These are phyloP conservation scores for Pseudomassariella vexata DNA, from an alignment of 2,329 filamentous ascomycete species.

Conservation along the genomic window DNA sequence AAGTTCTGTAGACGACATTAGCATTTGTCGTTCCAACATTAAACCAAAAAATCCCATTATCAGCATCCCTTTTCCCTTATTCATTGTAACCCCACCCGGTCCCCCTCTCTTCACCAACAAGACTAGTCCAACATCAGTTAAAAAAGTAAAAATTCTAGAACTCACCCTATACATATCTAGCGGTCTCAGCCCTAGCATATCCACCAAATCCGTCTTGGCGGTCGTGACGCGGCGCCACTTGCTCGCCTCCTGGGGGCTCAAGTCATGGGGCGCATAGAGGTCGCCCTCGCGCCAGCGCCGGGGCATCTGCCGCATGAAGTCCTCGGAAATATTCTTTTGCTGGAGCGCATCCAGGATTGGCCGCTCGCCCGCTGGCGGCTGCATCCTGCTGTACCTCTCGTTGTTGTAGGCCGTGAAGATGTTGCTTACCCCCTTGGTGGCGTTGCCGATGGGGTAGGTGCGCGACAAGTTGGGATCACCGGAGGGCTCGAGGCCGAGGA, in stretches of 20 bases:
- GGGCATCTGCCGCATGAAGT: slow-evolving; percentile 58
- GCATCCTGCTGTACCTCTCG: slow-evolving; percentile 2
- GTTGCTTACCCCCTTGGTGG: slow-evolving; percentile 10
- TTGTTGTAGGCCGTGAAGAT: slow-evolving; percentile 10
- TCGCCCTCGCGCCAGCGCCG: slow-evolving; percentile 74
- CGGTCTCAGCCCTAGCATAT: slow-evolving; percentile 74
- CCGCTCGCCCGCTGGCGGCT: slow-evolving; percentile 7
- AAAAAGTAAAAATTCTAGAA: no score
- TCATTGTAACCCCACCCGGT: no score
- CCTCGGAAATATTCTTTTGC: slow-evolving; percentile 35
- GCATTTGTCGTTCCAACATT: neutral
- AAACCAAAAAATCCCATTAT: no score
- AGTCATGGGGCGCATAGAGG: slow-evolving; percentile 84
- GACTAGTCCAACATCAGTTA: no score
- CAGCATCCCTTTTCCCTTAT: no score
- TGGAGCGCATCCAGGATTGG: slow-evolving; percentile 26
- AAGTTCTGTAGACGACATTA: slow-evolving; percentile 63
- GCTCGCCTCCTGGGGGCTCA: slow-evolving; percentile 69
- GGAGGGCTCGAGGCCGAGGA: slow-evolving; percentile 17
- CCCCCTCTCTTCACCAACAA: no score
- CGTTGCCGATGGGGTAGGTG: neutral
- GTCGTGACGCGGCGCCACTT: slow-evolving; percentile 65
- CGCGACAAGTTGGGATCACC: no score
- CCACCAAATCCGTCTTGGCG: slow-evolving; percentile 66
- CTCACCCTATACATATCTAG: slow-evolving; percentile 80